A percentile compares a stretch with the other conserved stretches of the same genome.
phyloP scores from a whole-genome alignment of 2,329 filamentous ascomycete genomes.

The Pestalotiopsis sp. region DNA sequence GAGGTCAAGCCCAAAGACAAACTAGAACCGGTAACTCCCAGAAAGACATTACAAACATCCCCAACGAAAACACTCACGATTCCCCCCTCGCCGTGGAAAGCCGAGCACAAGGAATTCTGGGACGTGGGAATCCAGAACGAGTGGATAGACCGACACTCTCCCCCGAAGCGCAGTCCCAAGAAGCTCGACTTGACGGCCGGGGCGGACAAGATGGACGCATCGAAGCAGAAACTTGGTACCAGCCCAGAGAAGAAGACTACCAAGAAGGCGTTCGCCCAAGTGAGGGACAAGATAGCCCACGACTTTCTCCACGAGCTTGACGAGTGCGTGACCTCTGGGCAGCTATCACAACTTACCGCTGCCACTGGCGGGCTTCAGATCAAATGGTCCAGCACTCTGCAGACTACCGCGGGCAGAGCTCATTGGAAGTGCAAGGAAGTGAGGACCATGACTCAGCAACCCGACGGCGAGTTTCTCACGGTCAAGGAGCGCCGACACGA shows the following conservation, averaged over 20 bases:
- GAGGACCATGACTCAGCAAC: slow-evolving; percentile 29
- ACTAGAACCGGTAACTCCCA: slow-evolving; percentile 25
- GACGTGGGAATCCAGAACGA: slow-evolving; percentile 32
- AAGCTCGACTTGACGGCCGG: slow-evolving; percentile 19
- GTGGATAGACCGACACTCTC: slow-evolving; percentile 35
- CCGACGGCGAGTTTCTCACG: slow-evolving; percentile 26
- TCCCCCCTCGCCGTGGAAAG: slow-evolving; percentile 32
- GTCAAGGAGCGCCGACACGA: slow-evolving; percentile 54
- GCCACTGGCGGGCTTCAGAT: slow-evolving; percentile 72
- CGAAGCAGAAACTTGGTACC: slow-evolving; percentile 34
- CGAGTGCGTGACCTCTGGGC: slow-evolving; percentile 58
- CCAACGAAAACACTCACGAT: slow-evolving; percentile 27
- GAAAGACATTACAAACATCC: slow-evolving; percentile 25
- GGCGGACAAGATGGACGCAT: slow-evolving; percentile 25
- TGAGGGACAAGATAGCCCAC: slow-evolving; percentile 64
- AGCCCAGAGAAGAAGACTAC: slow-evolving; percentile 37
- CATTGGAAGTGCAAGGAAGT: slow-evolving; percentile 68
- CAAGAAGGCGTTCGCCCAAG: slow-evolving; percentile 63
- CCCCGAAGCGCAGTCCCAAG: slow-evolving; percentile 25
- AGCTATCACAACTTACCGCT: slow-evolving; percentile 58
- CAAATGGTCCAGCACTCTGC: slow-evolving; percentile 76
- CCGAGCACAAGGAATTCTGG: slow-evolving; percentile 34
- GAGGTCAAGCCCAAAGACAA: slow-evolving; percentile 14
- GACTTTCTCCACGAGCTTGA: slow-evolving; percentile 73
- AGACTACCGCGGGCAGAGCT: slow-evolving; percentile 76